Conservation (phyloP, 306 rosid genomes). For the Trichosanthes cucumerina region DNA sequence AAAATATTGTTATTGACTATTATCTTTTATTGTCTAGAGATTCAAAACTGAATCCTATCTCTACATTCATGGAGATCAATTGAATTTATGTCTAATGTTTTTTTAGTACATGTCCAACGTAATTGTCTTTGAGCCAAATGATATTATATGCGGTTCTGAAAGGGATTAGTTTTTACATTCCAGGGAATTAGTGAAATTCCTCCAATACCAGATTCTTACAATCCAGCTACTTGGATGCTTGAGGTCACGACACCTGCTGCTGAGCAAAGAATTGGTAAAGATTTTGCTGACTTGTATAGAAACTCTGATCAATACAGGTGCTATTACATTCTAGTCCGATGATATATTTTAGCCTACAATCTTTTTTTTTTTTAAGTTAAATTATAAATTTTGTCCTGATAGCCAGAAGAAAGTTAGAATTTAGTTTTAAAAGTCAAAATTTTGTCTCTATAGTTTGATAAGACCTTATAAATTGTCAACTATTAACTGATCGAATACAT, state of each 20-base stretch:
- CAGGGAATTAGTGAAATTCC: constrained; percentile 47
- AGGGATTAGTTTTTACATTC: constrained; percentile 6
- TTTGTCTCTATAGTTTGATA: too few relatives aligned
- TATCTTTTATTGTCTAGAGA: background rate
- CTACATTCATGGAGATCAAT: background rate
- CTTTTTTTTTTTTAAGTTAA: background rate
- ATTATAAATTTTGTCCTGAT: too few relatives aligned
- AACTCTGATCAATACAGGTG: constrained; percentile 60
- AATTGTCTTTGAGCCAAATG: too few relatives aligned
- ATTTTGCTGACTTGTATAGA: constrained; percentile 48
- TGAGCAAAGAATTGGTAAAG: constrained; percentile 49
- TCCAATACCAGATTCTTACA: constrained; percentile 53
- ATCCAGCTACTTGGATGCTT: constrained; percentile 96
- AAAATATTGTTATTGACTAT: background rate
- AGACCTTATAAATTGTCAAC: too few relatives aligned
- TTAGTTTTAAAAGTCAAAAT: too few relatives aligned
- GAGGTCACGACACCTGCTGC: constrained; percentile 68
- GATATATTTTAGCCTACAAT: background rate
- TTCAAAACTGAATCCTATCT: background rate
- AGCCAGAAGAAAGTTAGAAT: too few relatives aligned
- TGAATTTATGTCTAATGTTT: background rate
- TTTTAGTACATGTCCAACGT: background rate
- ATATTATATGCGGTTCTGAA: background rate
- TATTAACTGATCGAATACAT: too few relatives aligned
- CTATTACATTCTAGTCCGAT: constrained; percentile 1